Base-by-base conservation (phyloP, 2,329 filamentous ascomycete species). In the Ceratocystiopsis minuta region DNA sequence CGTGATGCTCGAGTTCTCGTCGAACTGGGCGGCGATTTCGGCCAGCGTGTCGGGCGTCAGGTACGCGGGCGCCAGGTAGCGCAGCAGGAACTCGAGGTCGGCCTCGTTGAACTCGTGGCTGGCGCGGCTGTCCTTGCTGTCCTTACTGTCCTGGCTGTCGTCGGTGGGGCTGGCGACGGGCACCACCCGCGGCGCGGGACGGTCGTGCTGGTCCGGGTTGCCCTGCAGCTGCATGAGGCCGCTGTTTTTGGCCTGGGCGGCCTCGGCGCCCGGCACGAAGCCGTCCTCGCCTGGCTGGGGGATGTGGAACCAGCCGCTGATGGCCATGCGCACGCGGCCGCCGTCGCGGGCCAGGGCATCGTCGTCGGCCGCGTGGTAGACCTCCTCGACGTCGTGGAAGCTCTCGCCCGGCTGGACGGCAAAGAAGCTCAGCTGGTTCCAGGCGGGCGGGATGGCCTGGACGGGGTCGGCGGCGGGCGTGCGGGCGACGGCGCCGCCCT, bases 291-390 rank as follows among this genome's bases (percentile, higher is more conserved):
- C 88, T 51, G 82, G 63, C 61, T 98, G 90, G 0, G 90, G 90
- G 48, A 98, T 96, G 60, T 98, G 90, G 59, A 92, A 98, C 90
- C 90, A 98, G 41, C 90, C 90, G 56, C 85, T 94, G 55, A 98
- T 94, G 40, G 90, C 90, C 88, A 98, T 96, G 50, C 90, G 78
- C 39, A 95, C 75, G 38, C 84, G 74, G 1, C 79, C 80, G 16
- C 80, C 79, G 45, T 87, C 72, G 58, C 68, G 75, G 55, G 68
- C 70, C 42, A 76, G 70, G 60, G 74, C 42, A 52, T 64, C 70
- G 55, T 64, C 66, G 45, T 56, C 67, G 48, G 63, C 66, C 53
- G 75, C 69, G 56, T 82, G 76, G 61, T 95, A 96, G 5, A 98
- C 90, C 62, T 98, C 90, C 62, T 96, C 88, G 43, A 98, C 90